Evolutionary conservation across 768 basidiomycete genomes (phyloP), one percentile per base, ranked within the genome.

Genomic region (Collybiopsis luxurians): DNA sequence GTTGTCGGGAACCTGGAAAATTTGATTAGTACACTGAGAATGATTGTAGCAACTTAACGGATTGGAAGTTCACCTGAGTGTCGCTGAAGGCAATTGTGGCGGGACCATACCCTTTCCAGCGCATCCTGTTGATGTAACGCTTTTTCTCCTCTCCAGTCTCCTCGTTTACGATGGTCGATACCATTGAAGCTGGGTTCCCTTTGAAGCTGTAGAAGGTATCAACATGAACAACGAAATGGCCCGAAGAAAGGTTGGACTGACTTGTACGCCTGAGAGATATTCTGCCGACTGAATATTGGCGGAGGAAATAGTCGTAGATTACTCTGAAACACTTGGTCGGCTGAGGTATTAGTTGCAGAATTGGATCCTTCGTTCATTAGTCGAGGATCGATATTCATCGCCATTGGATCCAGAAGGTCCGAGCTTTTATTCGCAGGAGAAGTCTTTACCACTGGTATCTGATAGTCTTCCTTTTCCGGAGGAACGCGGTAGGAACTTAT

Each of bases 41-140:
- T 21, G 26, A 27, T n/a, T 24, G 13, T 13, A 26, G 17, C 31
- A 34, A 5, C 31, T 5, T 34, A 6, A 13, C 31, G 31, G 31
- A 34, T 34, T 34, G 31, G 30, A 59, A 4, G 58, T 74, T 40
- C 63, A 84, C 88, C 61, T 73, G 74, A 58, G 71, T 70, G 61
- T 92, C 91, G 5, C 76, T 64, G 61, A 88, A 91, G 61, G 83
- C 76, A 54, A 92, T 82, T 13, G 87, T 80, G 10, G 83, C 82
- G 34, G 89, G 89, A 4, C 89, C 90, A 63, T 82, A 87, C 15
- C 89, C 88, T 66, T 88, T 92, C 89, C 91, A 92, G n/a, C 91
- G 81, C 76, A 86, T 85, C 57, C 80, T 80, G 67, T 94, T 95
- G 58, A 95, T 89, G n/a, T 92, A 76, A 2, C 92, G 79, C 61